Evolutionary conservation across 345 rosid genomes (phyloP), one percentile per base, ranked within the genome.

Genomic region (Microcos paniculata): DNA sequence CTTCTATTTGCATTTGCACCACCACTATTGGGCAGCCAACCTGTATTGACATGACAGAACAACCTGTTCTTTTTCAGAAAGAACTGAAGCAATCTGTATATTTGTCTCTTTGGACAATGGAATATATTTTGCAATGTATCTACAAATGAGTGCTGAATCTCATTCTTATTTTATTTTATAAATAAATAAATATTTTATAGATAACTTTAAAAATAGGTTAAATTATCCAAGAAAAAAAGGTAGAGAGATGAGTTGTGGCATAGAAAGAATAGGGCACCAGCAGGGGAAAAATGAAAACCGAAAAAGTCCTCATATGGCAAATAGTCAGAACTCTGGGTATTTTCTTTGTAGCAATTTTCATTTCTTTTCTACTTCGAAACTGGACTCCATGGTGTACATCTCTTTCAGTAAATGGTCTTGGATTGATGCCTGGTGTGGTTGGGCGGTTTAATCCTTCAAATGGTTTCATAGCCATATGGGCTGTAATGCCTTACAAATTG

Each of bases 401-500:
- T 81, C 75, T 78, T 33, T 79, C 86, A 94, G 99, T 94, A 76
- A 70, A 81, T 69, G 99, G 99, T 83, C 98, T 96, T 52, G 98
- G 99, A 76, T 72, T 94, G 88, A 89, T 94, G 72, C 99, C 99
- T 62, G 98, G 98, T 57, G 85, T 85, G 51, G 94, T 93, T 82
- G 93, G 92, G 79, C 94, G 94, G 43, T 96, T 96, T 82, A 91
- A 91, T 85, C 81, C 94, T 69, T 90, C 93, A 12, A 75, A 72
- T 82, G 99, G 94, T 77, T 82, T 92, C 70, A 84, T 78, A 84
- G 94, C 26, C 99, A 96, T 77, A 96, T 92, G 78, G 99, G 98
- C n/a, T 94, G 99, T 98, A 91, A 96, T 81, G 92, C 97, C 45
- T 88, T 96, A 91, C 91, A 91, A 82, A 80, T 92, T 77, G 71